These are phyloP conservation scores for Mimosa bimucronata DNA, from an alignment of 306 rosid genomes.

Conservation along the genomic window DNA sequence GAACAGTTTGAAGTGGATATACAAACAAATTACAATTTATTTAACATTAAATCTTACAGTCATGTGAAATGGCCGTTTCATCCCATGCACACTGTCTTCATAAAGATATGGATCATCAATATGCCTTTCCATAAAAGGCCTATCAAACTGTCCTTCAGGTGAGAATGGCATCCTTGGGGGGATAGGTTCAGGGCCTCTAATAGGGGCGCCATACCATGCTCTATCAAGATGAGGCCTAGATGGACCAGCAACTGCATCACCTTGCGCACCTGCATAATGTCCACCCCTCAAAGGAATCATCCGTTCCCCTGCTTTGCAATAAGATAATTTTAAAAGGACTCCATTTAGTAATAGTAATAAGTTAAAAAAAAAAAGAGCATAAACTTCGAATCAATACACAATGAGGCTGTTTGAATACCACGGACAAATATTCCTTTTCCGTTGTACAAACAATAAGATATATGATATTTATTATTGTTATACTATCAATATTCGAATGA, in stretches of 20 bases:
- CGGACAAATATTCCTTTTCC: background rate
- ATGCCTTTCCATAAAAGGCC: slow-evolving; percentile 56
- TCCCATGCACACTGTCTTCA: slow-evolving; percentile 56
- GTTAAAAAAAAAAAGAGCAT: background rate
- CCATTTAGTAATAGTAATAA: background rate
- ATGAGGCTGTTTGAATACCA: background rate
- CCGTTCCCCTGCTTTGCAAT: slow-evolving; percentile 58
- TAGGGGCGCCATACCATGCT: slow-evolving; percentile 54
- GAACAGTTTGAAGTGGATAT: background rate
- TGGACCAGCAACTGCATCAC: slow-evolving; percentile 45
- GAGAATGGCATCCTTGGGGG: slow-evolving; percentile 66
- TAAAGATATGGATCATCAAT: slow-evolving; percentile 59
- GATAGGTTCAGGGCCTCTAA: slow-evolving; percentile 53
- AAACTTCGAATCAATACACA: slow-evolving; percentile 9
- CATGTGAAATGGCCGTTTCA: slow-evolving; percentile 71
- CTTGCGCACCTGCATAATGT: slow-evolving; percentile 42
- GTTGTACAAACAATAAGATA: background rate
- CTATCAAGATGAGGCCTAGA: slow-evolving; percentile 58
- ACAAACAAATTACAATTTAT: background rate
- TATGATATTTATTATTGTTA: background rate
- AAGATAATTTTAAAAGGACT: slow-evolving; percentile 5
- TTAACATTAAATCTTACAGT: slow-evolving; percentile 51
- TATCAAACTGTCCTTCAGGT: slow-evolving; percentile 52
- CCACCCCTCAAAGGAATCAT: slow-evolving; percentile 53
- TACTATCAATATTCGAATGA: background rate